Conservation (phyloP, 1,284 basidiomycete genomes). For the Uromyces viciae-fabae region DNA sequence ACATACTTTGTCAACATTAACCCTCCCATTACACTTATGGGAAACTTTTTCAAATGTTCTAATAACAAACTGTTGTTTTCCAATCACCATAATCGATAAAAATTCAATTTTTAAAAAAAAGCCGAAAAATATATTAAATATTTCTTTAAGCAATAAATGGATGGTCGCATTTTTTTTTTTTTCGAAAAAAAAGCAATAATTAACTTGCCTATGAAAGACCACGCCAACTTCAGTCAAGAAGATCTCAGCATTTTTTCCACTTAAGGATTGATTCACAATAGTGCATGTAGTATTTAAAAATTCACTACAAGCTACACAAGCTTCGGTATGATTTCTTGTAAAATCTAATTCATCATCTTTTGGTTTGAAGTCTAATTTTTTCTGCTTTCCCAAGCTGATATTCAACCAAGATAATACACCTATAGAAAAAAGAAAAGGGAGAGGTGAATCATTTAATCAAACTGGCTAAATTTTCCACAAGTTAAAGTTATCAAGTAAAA, state of each 20-base stretch:
- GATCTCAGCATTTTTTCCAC: conserved; percentile 83
- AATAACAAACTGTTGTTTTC: conserved; percentile 70
- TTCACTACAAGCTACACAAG: conserved; percentile 83
- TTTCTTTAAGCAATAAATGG: not conserved
- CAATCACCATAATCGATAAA: not conserved
- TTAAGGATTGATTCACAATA: conserved; percentile 68
- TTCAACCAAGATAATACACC: conserved; percentile 57
- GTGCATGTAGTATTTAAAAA: conserved; percentile 75
- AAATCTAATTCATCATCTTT: conserved; percentile 92
- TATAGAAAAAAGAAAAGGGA: conserved; percentile 32
- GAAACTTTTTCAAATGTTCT: conserved; percentile 93
- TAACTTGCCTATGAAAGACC: conserved; percentile 77
- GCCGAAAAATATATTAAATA: conserved; percentile 9
- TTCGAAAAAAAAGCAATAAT: not conserved
- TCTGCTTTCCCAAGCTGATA: conserved; percentile 79
- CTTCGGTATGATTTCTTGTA: conserved; percentile 89
- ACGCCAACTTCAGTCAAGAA: conserved; percentile 92
- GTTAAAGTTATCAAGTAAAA: not conserved
- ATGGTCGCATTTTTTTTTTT: not conserved
- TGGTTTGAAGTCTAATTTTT: conserved; percentile 94
- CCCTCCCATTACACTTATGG: conserved; percentile 91
- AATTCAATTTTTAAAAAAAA: conserved; percentile 29
- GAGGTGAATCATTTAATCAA: too few relatives aligned
- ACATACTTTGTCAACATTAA: conserved; percentile 90
- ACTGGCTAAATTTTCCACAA: conserved; percentile 62